Percentiles rank a stretch among this genome's conserved stretches.
Evolutionary conservation across 495 filamentous ascomycete species (phyloP).

Genomic region (Clavariopsis aquatica): DNA sequence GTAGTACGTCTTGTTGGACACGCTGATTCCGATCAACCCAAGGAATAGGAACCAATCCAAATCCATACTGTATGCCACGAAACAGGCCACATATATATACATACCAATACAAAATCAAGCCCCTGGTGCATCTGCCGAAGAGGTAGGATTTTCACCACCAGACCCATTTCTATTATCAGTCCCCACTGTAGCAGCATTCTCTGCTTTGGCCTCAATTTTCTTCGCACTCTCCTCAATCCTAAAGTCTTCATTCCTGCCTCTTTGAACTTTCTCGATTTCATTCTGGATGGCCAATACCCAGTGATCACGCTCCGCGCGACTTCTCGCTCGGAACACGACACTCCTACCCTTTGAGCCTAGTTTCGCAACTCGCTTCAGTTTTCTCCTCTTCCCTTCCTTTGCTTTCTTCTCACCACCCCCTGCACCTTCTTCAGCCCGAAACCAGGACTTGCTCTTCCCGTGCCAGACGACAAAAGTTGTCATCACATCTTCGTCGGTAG

Average conservation of each 20-base stretch:
- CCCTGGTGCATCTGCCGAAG: background rate
- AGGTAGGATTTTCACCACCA: background rate
- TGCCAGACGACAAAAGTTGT: slow-evolving; percentile 76
- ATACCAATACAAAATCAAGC: background rate
- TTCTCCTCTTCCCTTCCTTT: slow-evolving; percentile 44
- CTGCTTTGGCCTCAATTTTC: background rate
- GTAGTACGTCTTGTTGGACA: too few species aligned
- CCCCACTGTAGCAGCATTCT: background rate
- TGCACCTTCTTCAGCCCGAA: slow-evolving; percentile 55
- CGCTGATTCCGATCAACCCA: background rate
- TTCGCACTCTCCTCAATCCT: slow-evolving; percentile 51
- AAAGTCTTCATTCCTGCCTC: slow-evolving; percentile 57
- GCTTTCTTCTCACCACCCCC: slow-evolving; percentile 27
- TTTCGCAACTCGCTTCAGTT: slow-evolving; percentile 43
- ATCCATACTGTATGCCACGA: background rate
- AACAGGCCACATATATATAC: background rate
- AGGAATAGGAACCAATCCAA: background rate
- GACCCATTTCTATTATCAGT: background rate
- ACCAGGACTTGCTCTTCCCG: slow-evolving; percentile 59
- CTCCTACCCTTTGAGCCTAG: slow-evolving; percentile 65
- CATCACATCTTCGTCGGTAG: slow-evolving; percentile 68
- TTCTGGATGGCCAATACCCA: slow-evolving; percentile 73
- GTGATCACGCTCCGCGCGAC: slow-evolving; percentile 69
- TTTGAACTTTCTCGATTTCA: slow-evolving; percentile 71
- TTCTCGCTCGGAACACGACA: slow-evolving; percentile 71